phyloP scores from a whole-genome alignment of 306 rosid genomes.

The Trifolium subterraneum region DNA sequence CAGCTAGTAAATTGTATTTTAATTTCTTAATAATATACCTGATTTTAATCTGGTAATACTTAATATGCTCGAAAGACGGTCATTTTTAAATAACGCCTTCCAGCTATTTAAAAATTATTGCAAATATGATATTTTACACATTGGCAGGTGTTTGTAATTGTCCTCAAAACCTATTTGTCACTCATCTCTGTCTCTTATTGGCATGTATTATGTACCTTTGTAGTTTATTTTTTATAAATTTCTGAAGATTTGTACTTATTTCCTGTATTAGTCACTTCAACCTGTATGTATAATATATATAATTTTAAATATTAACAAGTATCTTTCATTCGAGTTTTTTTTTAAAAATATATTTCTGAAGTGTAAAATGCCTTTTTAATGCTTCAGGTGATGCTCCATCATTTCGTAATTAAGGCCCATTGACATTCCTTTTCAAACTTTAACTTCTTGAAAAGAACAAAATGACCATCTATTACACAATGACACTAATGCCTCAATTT shows the following conservation, averaged over 20 bases:
- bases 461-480: too few species aligned
- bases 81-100: background rate
- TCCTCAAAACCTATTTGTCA: background rate
- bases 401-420: too few species aligned
- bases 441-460: too few species aligned
- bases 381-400: too few species aligned
- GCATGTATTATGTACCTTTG: background rate
- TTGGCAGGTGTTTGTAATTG: slow-evolving; percentile 14
- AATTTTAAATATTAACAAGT: too few species aligned
- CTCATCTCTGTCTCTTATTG: slow-evolving; percentile 5
- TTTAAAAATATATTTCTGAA: too few species aligned
- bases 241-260: background rate
- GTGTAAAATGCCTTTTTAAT: too few species aligned
- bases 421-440: too few species aligned
- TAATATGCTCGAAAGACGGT: background rate
- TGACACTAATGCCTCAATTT: too few species aligned
- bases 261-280: slow-evolving; percentile 1
- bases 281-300: background rate
- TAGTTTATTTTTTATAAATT: background rate
- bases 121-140: slow-evolving; percentile 1
- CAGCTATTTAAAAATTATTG: background rate
- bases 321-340: too few species aligned
- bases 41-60: background rate
- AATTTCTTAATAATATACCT: background rate
- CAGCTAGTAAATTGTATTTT: background rate